phyloP scores from a whole-genome alignment of 495 filamentous ascomycete genomes.

The Neurospora tetrasperma region DNA sequence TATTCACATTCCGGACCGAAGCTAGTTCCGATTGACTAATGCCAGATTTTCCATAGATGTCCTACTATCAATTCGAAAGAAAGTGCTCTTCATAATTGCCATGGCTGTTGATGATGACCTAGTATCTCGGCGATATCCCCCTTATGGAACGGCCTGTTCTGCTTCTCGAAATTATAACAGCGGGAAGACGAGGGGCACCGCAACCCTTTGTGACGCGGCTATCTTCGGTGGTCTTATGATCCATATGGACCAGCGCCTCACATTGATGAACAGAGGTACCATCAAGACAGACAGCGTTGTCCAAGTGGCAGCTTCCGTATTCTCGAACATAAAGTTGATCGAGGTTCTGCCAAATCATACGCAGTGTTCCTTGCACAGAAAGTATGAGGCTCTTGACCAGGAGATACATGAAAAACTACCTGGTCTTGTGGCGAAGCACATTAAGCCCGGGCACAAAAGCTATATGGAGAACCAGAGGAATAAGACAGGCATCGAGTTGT shows the following conservation, averaged over 20 bases:
- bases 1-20: not conserved
- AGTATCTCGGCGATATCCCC: not conserved
- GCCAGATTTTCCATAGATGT: not conserved
- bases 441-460: not conserved
- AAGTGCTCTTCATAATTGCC: not conserved
- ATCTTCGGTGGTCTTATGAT: not conserved
- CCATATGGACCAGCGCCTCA: not conserved
- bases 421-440: not conserved
- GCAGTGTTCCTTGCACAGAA: not conserved
- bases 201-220: not conserved
- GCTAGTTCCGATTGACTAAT: too few relatives aligned
- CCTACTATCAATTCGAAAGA: not conserved
- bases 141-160: not conserved
- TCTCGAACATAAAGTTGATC: not conserved
- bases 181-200: too few relatives aligned
- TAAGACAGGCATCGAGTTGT: not conserved
- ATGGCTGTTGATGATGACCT: not conserved
- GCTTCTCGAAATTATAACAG: not conserved
- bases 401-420: not conserved
- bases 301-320: not conserved
- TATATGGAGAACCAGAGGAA: not conserved
- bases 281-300: too few relatives aligned
- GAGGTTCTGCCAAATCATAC: not conserved
- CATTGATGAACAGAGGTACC: too few relatives aligned
- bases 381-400: not conserved